Conservation (phyloP, 2,329 filamentous ascomycete genomes). For the Sphaerulina vaccinii region DNA sequence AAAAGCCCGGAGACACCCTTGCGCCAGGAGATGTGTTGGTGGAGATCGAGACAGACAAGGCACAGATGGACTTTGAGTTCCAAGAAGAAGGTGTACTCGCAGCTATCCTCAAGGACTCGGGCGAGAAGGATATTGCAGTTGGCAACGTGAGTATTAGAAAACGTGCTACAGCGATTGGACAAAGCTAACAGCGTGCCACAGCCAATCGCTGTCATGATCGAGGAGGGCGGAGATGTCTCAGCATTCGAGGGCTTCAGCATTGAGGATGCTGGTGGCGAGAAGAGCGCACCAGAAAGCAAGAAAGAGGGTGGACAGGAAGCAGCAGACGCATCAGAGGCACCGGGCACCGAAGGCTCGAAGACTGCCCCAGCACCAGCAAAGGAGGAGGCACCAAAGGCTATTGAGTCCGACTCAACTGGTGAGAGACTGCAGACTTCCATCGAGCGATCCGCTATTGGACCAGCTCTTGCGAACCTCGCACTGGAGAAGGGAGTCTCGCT, state of each 20-base stretch:
- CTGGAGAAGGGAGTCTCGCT: constrained; percentile 80
- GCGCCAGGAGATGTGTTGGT: constrained; percentile 83
- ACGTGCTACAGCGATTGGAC: not conserved
- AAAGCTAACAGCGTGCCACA: constrained; percentile 43
- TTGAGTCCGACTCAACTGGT: constrained; percentile 70
- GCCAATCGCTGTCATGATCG: constrained; percentile 94
- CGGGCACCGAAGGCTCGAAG: constrained; percentile 52
- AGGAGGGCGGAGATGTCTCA: constrained; percentile 82
- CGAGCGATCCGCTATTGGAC: constrained; percentile 72
- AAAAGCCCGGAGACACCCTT: constrained; percentile 87
- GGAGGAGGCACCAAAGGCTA: constrained; percentile 54
- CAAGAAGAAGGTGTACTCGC: constrained; percentile 96
- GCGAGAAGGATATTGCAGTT: constrained; percentile 89
- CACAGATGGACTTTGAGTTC: constrained; percentile 99
- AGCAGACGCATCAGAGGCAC: constrained; percentile 60
- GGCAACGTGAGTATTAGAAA: constrained; percentile 72
- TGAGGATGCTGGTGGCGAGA: constrained; percentile 86
- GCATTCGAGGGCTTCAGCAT: constrained; percentile 87
- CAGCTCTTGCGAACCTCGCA: constrained; percentile 76
- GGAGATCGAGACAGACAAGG: constrained; percentile 95
- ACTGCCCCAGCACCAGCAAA: constrained; percentile 57
- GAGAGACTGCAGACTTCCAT: constrained; percentile 80
- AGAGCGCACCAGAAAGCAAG: constrained; percentile 59
- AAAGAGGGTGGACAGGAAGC: constrained; percentile 63
- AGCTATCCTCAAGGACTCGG: constrained; percentile 88